These are phyloP conservation scores for Thermoascus crustaceus DNA, from an alignment of 2,329 filamentous ascomycete species.

Conservation along the genomic window DNA sequence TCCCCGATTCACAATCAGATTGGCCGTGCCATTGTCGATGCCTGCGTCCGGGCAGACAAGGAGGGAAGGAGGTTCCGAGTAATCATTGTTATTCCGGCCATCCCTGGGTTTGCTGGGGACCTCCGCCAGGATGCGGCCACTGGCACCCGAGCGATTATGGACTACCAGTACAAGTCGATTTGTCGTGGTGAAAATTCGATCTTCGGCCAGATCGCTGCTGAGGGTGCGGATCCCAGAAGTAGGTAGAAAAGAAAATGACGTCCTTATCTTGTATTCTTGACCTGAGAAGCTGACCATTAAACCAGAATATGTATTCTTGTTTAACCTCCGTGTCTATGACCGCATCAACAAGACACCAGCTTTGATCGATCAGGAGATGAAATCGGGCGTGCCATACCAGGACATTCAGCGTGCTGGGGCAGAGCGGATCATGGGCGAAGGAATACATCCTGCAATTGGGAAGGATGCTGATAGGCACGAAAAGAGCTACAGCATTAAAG, in stretches of 20 bases:
- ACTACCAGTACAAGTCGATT: conserved; percentile 97
- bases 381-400: conserved; percentile 71
- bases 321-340: conserved; percentile 89
- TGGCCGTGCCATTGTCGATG: conserved; percentile 82
- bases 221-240: conserved; percentile 64
- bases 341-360: conserved; percentile 74
- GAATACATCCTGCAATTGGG: conserved; percentile 48
- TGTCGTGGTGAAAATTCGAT: conserved; percentile 88
- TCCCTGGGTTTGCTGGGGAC: conserved; percentile 92
- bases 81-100: conserved; percentile 81
- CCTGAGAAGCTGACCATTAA: neutral
- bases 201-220: conserved; percentile 63
- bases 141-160: conserved; percentile 92
- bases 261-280: neutral
- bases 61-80: conserved; percentile 83
- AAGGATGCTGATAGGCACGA: conserved; percentile 40
- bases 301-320: conserved; percentile 74
- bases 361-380: conserved; percentile 66
- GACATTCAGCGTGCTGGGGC: conserved; percentile 82
- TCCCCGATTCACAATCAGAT: conserved; percentile 79
- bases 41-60: conserved; percentile 69
- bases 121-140: conserved; percentile 72
- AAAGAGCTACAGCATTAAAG: conserved; percentile 26
- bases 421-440: conserved; percentile 74
- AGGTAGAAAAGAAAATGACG: conserved; percentile 7